phyloP scores from a whole-genome alignment of 345 rosid genomes.

The Angophora floribunda region DNA sequence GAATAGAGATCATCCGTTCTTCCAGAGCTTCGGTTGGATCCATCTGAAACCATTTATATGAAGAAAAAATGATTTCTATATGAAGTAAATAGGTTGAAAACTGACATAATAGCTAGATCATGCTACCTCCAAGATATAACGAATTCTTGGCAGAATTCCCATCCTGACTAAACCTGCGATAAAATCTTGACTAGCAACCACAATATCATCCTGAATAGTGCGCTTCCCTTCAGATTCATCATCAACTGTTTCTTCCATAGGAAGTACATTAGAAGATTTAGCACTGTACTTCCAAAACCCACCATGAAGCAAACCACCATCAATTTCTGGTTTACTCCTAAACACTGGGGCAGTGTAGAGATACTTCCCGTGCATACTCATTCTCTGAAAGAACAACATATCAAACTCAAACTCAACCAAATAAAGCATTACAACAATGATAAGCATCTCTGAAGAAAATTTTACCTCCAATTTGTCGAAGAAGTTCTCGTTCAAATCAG shows the following conservation, averaged over 20 bases:
- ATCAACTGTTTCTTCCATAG: constrained; percentile 26
- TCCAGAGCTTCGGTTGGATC: constrained; percentile 38
- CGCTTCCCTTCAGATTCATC: constrained; percentile 49
- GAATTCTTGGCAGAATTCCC: constrained; percentile 74
- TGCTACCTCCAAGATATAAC: constrained; percentile 67
- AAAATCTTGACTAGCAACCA: constrained; percentile 87
- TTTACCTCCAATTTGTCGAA: constrained; percentile 69
- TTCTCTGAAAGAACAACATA: constrained; percentile 36
- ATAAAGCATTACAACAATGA: background rate
- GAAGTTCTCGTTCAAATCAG: constrained; percentile 51
- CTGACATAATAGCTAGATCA: background rate
- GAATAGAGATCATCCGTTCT: constrained; percentile 53
- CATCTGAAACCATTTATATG: constrained; percentile 35
- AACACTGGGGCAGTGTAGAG: constrained; percentile 71
- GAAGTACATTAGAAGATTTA: constrained; percentile 69
- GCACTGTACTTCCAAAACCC: constrained; percentile 93
- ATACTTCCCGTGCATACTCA: constrained; percentile 25
- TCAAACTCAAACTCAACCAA: background rate
- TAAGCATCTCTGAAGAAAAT: background rate
- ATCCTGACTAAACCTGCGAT: constrained; percentile 87
- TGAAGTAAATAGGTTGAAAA: background rate
- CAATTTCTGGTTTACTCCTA: constrained; percentile 71
- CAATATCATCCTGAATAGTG: constrained; percentile 79
- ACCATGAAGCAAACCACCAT: constrained; percentile 68
- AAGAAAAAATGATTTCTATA: background rate